A percentile compares a stretch with the other conserved stretches of the same genome.
phyloP scores from a whole-genome alignment of 2,329 filamentous ascomycete genomes.

The Xylogone sp. region DNA sequence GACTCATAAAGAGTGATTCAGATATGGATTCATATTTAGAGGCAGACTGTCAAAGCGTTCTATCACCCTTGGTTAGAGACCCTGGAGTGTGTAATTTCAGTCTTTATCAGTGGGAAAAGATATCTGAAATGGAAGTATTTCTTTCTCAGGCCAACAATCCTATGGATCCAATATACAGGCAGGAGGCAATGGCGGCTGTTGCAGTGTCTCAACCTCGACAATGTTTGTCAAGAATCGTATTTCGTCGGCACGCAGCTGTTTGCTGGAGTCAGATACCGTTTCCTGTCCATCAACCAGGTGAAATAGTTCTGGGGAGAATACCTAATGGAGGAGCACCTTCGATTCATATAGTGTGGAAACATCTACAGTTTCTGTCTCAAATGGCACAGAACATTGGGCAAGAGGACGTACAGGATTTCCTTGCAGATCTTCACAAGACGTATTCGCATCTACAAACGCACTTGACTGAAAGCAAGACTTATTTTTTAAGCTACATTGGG shows the following conservation, averaged over 20 bases:
- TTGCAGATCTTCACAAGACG: conserved; percentile 13
- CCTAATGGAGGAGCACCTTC: conserved; percentile 5
- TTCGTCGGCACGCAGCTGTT: conserved; percentile 9
- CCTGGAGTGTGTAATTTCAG: too few relatives aligned
- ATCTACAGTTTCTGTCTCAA: conserved; percentile 16
- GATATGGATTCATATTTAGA: conserved; percentile 5
- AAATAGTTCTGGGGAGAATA: conserved; percentile 7
- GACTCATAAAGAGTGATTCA: conserved; percentile 1
- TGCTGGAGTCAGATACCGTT: conserved; percentile 24
- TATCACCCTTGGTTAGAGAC: conserved; percentile 10
- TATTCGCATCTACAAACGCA: conserved; percentile 19
- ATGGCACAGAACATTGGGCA: conserved; percentile 7
- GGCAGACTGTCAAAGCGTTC: conserved; percentile 8
- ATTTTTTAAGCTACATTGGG: conserved; percentile 5
- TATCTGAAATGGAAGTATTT: conserved; percentile 13
- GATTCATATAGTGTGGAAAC: conserved; percentile 13
- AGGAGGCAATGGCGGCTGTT: conserved; percentile 9
- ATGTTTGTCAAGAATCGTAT: conserved; percentile 14
- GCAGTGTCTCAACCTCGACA: conserved; percentile 7
- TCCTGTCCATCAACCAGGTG: conserved; percentile 9
- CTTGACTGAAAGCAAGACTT: conserved; percentile 2
- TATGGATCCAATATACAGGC: conserved; percentile 10
- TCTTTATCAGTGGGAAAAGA: too few relatives aligned
- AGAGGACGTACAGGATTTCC: conserved; percentile 10
- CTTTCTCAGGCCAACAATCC: conserved; percentile 7